Base-by-base conservation (phyloP, 768 basidiomycete species). In the Termitomyces sp. region DNA sequence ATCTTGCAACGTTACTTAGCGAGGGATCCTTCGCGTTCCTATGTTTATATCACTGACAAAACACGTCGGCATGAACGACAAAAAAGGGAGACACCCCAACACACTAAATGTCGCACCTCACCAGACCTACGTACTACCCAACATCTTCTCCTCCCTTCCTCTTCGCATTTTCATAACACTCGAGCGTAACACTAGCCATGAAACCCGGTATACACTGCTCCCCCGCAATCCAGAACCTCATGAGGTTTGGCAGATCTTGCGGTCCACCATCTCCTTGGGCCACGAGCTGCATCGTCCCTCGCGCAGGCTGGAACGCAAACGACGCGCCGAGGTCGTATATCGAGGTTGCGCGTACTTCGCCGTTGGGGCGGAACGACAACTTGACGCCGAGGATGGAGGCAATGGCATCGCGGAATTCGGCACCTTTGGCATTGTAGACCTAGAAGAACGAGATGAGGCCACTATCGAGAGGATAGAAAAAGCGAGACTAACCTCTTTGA, bases 401-500 rank as follows among this genome's bases (percentile, higher is more conserved):
- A 56, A 98, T 88, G 6, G 93, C 87, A 65, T 95, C 91, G 38
- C 90, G 83, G 75, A 98, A 96, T 65, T 98, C 94, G 56, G 87
- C 82, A 9, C 87, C 85, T 68, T 97, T 98, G 34, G 84, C 82
- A 0, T 78, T 73, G 70, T 92, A 97, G 5, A 95, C 83, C 89
- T 93, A 65, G 7, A n/a, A 34, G 22, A 60, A 24, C 11, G 15
- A n/a, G 14, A 45, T 15, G 52, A 38, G 24, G 47, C 30, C 34
- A 50, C 34, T 24, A 30, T 6, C 43, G 3, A 35, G 9, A 45
- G 17, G 15, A 26, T 3, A 21, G 22, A 28, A 45, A 30, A 10
- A 21, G 22, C 10, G 11, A 40, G n/a, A 65, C 69, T 34, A 51
- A 87, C 92, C 82, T 95, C 84, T 64, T 94, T 85, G 30, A 98